Base-by-base conservation (phyloP, 139 green algal genomes). In the Medakamo hakoo region DNA sequence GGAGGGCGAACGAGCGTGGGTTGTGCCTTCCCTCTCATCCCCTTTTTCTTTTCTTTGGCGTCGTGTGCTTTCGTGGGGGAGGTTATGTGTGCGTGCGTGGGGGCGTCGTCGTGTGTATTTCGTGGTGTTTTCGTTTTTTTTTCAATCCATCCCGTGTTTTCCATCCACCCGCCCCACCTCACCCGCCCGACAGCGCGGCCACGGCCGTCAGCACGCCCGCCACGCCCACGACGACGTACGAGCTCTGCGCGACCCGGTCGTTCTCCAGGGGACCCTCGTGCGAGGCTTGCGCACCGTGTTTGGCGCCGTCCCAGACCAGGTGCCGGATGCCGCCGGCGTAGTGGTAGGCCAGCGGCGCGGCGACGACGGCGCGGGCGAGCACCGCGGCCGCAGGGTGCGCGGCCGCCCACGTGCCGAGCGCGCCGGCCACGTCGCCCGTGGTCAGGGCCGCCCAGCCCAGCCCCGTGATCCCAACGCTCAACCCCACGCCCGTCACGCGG, bases 261-360 rank as follows among this genome's bases (percentile, higher is more conserved):
- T 52, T 52, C 73, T 94, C 86, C 52, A 94, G 74, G 19, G 83
- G 72, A 26, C 70, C 80, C 27, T 71, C 78, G 65, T 87, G 85
- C 31, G 92, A 78, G 4, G 75, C 79, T 64, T 85, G 68, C 52
- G 83, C 84, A 56, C 84, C 87, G 56, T 90, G 84, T 55, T 84
- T 91, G 59, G 63, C 25, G 49, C 84, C 67, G 71, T 95, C 88
- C 85, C 87, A 95, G 25, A 83, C 75, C 24, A 94, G 56, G 71
- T 95, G 88, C 2, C 88, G 74, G 19, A 94, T 3, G 16, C 79
- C 88, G 25, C 72, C 91, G 23, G 91, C 40, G 57, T 87, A 94
- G 76, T 97, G 91, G 69, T 91, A 97, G n/a, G 94, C 65, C 27
- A 97, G 73, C 3, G 81, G 82, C 68, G 89, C 95, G 0, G 79